These are phyloP conservation scores for Suillus tomentosus DNA, from an alignment of 768 basidiomycete genomes.

Conservation along the genomic window DNA sequence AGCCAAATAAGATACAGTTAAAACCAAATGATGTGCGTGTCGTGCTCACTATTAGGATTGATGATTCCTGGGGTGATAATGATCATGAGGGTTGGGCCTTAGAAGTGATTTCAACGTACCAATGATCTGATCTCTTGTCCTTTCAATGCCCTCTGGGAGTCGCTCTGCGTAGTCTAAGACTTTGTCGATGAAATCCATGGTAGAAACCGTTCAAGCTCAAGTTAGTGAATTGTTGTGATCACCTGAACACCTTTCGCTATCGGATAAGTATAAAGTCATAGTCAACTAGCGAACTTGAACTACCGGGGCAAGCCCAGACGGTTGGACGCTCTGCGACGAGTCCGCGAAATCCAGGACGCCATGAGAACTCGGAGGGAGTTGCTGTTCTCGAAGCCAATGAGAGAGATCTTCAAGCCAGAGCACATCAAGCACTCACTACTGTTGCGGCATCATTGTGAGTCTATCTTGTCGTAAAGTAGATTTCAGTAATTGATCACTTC, in stretches of 20 bases:
- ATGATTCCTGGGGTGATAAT: conserved; percentile 30
- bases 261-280: background rate
- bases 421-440: too few species aligned
- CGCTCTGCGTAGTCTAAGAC: conserved; percentile 37
- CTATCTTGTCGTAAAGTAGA: too few species aligned
- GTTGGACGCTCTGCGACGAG: too few species aligned
- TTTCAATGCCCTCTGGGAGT: conserved; percentile 40
- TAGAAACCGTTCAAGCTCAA: conserved; percentile 8
- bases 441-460: too few species aligned
- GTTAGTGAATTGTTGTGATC: background rate
- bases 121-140: conserved; percentile 37
- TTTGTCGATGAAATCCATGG: conserved; percentile 45
- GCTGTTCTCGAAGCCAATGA: too few species aligned
- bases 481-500: too few species aligned
- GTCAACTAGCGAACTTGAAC: too few species aligned
- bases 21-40: background rate
- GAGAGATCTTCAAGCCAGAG: too few species aligned
- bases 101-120: conserved; percentile 26
- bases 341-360: too few species aligned
- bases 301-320: too few species aligned
- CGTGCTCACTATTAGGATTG: conserved; percentile 35
- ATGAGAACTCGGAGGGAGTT: too few species aligned
- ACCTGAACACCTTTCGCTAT: background rate
- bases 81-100: background rate
- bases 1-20: background rate